Base-by-base conservation (phyloP, 192 early-diverging fungal species). In the Thamnidium elegans region DNA sequence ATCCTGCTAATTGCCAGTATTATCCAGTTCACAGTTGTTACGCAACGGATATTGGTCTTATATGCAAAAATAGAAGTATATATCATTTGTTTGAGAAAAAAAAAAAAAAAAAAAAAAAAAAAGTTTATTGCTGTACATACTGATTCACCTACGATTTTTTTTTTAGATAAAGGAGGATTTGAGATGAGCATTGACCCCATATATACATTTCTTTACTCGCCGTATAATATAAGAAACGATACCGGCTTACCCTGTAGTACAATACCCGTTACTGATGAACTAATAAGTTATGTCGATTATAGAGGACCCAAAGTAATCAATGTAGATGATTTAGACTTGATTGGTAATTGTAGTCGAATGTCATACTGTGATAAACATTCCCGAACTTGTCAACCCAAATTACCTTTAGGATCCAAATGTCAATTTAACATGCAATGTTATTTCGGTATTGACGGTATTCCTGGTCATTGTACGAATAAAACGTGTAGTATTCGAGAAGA, bases 11-110 rank as follows among this genome's bases (percentile, higher is more conserved):
- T 44, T 74, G 72, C 48, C 72, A 66, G 21, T 55, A 68, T 20
- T 74, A 74, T 54, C 72, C 72, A n/a, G 54, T 67, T 17, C 59
- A 74, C 19, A 56, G 52, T 21, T 74, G 72, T 44, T 74, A 61
- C 58, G 72, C 72, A 6, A 62, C 58, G 21, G 23, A 54, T 3
- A 21, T 58, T 61, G 72, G 72, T 4, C 30, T 74, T 21, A 19
- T 74, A 10, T 74, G 72, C 17, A 32, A 65, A 52, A 58, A 20
- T 32, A 23, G 47, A 31, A 39, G 71, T 72, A 63, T 63, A 65
- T 67, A n/a, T 1, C 23, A 20, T 4, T 56, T 7, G 48, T 14
- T n/a, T n/a, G n/a, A n/a, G n/a, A n/a, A n/a, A n/a, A n/a, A n/a
- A n/a, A n/a, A n/a, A n/a, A n/a, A n/a, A n/a, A n/a, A n/a, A n/a